Conservation (phyloP, 371 early-diverging fungal genomes). For the Nematocida sp. region DNA sequence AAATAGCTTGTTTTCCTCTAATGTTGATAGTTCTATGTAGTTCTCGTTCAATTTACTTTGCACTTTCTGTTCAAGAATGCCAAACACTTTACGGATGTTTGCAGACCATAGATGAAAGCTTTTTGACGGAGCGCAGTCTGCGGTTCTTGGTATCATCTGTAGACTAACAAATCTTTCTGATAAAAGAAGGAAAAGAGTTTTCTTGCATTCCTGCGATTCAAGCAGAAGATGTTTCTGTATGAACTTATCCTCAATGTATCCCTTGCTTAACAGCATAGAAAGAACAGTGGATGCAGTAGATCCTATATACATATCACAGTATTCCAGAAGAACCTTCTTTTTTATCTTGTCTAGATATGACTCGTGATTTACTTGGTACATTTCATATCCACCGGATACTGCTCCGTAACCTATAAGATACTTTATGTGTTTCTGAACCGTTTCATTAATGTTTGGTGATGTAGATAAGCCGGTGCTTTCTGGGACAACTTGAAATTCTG, state of each 20-base stretch:
- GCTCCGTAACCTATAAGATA: slow-evolving; percentile 45
- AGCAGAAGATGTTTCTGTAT: slow-evolving; percentile 48
- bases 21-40: slow-evolving; percentile 15
- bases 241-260: slow-evolving; percentile 53
- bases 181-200: slow-evolving; percentile 35
- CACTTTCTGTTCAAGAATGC: neutral
- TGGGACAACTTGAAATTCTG: neutral
- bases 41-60: neutral
- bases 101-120: slow-evolving; percentile 57
- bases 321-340: slow-evolving; percentile 3
- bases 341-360: slow-evolving; percentile 19
- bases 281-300: neutral
- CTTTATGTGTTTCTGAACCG: slow-evolving; percentile 14
- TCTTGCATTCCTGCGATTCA: slow-evolving; percentile 35
- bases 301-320: slow-evolving; percentile 27
- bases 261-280: slow-evolving; percentile 23
- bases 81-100: neutral
- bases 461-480: neutral
- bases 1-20: slow-evolving; percentile 11
- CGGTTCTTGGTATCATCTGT: slow-evolving; percentile 52
- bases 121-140: slow-evolving; percentile 41
- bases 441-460: neutral
- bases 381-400: slow-evolving; percentile 38
- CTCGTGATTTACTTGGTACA: slow-evolving; percentile 38
- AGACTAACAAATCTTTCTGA: slow-evolving; percentile 13